phyloP scores from a whole-genome alignment of 2,329 filamentous ascomycete species.

The Metarhizium rileyi region DNA sequence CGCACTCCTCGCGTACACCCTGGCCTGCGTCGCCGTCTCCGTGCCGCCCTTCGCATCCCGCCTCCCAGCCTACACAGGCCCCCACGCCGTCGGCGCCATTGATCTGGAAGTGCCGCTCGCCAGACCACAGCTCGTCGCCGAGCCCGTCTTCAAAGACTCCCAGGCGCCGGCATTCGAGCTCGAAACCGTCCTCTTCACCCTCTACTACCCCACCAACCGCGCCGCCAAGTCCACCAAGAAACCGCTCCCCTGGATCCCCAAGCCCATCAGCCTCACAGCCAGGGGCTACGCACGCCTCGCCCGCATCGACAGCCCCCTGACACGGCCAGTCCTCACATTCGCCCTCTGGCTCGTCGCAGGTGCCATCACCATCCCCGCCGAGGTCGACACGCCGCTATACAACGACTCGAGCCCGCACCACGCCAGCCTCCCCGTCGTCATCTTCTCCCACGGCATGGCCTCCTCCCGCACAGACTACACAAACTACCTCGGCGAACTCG shows the following conservation, averaged over 20 bases:
- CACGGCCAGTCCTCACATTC: conserved; percentile 32
- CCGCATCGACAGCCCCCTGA: conserved; percentile 31
- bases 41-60: conserved; percentile 33
- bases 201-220: conserved; percentile 34
- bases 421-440: conserved; percentile 31
- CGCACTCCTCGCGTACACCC: conserved; percentile 19
- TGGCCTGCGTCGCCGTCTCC: conserved; percentile 30
- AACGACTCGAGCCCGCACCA: conserved; percentile 12
- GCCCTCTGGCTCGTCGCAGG: conserved; percentile 33
- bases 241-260: conserved; percentile 35
- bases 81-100: conserved; percentile 34
- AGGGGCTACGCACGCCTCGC: conserved; percentile 37
- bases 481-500: conserved; percentile 39
- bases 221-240: conserved; percentile 12
- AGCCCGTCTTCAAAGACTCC: conserved; percentile 23
- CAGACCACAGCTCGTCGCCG: conserved; percentile 19
- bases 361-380: conserved; percentile 35
- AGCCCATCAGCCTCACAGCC: conserved; percentile 33
- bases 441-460: conserved; percentile 44
- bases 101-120: conserved; percentile 36
- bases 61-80: conserved; percentile 34
- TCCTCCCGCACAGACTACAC: conserved; percentile 42
- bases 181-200: conserved; percentile 37
- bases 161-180: conserved; percentile 33
- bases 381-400: conserved; percentile 36